These are phyloP conservation scores for Ophiostoma sp. DNA, from an alignment of 2,329 filamentous ascomycete species.

Conservation along the genomic window DNA sequence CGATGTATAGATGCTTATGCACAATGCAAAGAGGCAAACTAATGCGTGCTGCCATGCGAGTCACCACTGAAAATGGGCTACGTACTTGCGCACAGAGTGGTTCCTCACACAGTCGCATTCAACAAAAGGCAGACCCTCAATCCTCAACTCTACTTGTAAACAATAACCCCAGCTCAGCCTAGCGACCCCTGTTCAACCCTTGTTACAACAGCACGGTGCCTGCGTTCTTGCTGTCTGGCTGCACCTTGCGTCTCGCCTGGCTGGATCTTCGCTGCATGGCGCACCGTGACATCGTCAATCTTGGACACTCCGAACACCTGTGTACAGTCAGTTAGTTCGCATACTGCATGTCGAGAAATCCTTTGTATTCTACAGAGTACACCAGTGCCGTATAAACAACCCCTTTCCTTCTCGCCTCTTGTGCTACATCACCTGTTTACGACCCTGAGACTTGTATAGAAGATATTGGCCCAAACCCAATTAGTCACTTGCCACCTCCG, in stretches of 20 bases:
- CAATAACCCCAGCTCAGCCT: not conserved
- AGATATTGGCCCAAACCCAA: not conserved
- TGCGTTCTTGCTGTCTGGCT: not conserved
- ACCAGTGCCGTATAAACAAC: not conserved
- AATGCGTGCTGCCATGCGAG: not conserved
- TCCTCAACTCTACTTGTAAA: not conserved
- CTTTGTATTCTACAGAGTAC: not conserved
- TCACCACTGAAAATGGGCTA: not conserved
- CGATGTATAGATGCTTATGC: not conserved
- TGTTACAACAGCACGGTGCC: constrained; percentile 1
- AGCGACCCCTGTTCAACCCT: not conserved
- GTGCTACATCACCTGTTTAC: not conserved
- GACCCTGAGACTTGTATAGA: not conserved
- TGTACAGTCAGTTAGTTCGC: not conserved
- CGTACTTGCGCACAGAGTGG: constrained; percentile 4
- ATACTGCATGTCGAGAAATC: not conserved
- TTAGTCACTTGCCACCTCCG: not conserved
- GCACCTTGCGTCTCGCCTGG: not conserved
- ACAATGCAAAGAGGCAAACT: not conserved
- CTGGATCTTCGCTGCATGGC: constrained; percentile 15
- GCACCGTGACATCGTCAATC: constrained; percentile 1
- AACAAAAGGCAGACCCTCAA: not conserved
- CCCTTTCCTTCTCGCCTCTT: not conserved
- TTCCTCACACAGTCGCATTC: constrained; percentile 13
- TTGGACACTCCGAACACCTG: not conserved